phyloP scores from a whole-genome alignment of 2,329 filamentous ascomycete species.

The Talaromyces funiculosus region DNA sequence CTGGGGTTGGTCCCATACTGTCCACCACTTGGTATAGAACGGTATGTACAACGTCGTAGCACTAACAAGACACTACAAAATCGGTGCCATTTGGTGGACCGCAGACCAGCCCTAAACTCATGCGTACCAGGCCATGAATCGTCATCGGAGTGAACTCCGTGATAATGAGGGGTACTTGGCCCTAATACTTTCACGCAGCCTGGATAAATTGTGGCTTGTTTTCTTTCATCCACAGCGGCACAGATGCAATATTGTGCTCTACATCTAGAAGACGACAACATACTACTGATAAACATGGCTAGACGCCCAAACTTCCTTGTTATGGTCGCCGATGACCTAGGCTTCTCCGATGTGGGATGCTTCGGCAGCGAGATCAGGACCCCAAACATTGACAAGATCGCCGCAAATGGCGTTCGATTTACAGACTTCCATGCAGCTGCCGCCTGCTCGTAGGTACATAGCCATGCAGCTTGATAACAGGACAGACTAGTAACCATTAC shows the following conservation, averaged over 20 bases:
- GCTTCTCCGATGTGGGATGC: conserved; percentile 55
- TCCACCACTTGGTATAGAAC: not conserved
- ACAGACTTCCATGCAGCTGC: conserved; percentile 62
- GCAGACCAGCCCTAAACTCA: not conserved
- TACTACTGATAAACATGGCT: not conserved
- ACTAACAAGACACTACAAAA: not conserved
- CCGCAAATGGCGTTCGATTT: conserved; percentile 49
- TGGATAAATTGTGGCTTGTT: not conserved
- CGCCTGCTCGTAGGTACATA: not conserved
- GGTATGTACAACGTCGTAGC: not conserved
- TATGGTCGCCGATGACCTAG: conserved; percentile 54
- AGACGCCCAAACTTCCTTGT: conserved; percentile 57
- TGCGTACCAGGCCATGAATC: not conserved
- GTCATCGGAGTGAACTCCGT: not conserved
- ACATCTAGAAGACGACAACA: not conserved
- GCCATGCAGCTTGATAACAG: not conserved
- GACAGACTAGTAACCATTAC: conserved; percentile 45
- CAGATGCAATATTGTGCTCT: not conserved
- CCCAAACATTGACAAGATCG: conserved; percentile 53
- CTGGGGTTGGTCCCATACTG: not conserved
- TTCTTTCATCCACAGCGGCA: not conserved
- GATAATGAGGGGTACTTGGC: not conserved
- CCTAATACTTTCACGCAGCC: not conserved
- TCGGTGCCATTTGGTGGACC: not conserved
- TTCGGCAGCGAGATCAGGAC: conserved; percentile 59